phyloP scores from a whole-genome alignment of 1,139 yeast genomes.

The Yamadazyma atlantica region DNA sequence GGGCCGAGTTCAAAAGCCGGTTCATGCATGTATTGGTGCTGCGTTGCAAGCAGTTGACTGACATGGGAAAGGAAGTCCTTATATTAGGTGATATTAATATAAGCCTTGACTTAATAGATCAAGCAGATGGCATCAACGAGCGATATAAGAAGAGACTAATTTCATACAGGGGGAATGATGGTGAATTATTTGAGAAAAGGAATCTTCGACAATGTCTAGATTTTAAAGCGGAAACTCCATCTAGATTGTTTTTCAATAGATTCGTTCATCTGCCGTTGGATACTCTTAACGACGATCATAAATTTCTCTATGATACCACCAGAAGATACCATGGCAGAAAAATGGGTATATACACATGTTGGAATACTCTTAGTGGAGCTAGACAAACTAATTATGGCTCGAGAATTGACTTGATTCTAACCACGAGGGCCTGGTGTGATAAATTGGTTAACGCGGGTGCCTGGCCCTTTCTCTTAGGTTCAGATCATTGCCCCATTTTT shows the following conservation, averaged over 20 bases:
- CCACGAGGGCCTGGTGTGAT: constrained; percentile 35
- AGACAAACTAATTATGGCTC: constrained; percentile 86
- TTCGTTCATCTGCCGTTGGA: constrained; percentile 23
- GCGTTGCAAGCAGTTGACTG: constrained; percentile 55
- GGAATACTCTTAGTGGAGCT: constrained; percentile 83
- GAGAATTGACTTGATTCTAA: constrained; percentile 74
- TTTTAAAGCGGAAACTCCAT: constrained; percentile 43
- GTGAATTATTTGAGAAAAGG: constrained; percentile 39
- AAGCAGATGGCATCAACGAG: constrained; percentile 66
- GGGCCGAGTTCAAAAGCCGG: constrained; percentile 57
- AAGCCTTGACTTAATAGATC: constrained; percentile 74
- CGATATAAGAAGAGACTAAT: constrained; percentile 27
- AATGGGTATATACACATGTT: constrained; percentile 78
- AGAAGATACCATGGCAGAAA: constrained; percentile 58
- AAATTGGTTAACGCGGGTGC: constrained; percentile 54
- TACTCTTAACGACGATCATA: constrained; percentile 13
- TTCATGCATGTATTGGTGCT: constrained; percentile 60
- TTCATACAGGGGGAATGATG: constrained; percentile 18
- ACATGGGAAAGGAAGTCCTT: constrained; percentile 63
- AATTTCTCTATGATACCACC: constrained; percentile 62
- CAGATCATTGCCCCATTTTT: constrained; percentile 92
- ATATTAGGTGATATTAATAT: constrained; percentile 89
- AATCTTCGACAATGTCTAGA: constrained; percentile 38
- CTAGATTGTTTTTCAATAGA: constrained; percentile 45
- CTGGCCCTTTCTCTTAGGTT: constrained; percentile 71